These are phyloP conservation scores for Heliocybe sulcata DNA, from an alignment of 1,284 basidiomycete genomes.

Conservation along the genomic window DNA sequence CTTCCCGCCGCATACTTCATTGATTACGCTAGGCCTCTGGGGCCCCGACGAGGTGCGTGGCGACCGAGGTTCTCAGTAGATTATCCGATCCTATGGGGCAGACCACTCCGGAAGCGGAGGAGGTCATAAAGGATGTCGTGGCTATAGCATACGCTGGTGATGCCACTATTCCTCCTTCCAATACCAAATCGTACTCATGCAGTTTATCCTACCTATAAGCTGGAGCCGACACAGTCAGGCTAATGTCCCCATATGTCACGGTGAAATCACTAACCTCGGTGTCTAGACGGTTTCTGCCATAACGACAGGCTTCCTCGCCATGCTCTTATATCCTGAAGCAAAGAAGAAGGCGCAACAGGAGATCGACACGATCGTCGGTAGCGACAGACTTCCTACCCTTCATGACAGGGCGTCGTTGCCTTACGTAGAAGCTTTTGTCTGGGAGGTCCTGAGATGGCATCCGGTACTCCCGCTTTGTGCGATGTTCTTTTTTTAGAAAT, in stretches of 20 bases:
- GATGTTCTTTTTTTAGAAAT: neutral
- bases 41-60: no score
- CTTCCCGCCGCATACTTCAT: no score
- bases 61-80: no score
- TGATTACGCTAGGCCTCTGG: no score
- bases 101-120: no score
- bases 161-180: no score
- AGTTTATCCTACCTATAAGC: neutral
- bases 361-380: slow-evolving; percentile 42
- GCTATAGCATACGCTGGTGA: no score
- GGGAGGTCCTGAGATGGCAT: slow-evolving; percentile 38
- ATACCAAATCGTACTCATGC: neutral
- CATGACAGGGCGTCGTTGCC: slow-evolving; percentile 41
- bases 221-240: neutral
- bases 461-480: neutral
- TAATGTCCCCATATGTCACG: no score
- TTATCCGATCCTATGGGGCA: no score
- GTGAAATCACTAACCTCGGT: no score
- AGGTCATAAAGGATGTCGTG: no score
- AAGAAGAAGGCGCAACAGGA: slow-evolving; percentile 45
- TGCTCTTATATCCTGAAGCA: slow-evolving; percentile 42
- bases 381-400: slow-evolving; percentile 35
- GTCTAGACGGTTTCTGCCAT: neutral
- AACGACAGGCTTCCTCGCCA: slow-evolving; percentile 35
- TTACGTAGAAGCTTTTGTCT: slow-evolving; percentile 44